Evolutionary conservation across 306 rosid genomes (phyloP).

Genomic region (Begonia fuchsioides): DNA sequence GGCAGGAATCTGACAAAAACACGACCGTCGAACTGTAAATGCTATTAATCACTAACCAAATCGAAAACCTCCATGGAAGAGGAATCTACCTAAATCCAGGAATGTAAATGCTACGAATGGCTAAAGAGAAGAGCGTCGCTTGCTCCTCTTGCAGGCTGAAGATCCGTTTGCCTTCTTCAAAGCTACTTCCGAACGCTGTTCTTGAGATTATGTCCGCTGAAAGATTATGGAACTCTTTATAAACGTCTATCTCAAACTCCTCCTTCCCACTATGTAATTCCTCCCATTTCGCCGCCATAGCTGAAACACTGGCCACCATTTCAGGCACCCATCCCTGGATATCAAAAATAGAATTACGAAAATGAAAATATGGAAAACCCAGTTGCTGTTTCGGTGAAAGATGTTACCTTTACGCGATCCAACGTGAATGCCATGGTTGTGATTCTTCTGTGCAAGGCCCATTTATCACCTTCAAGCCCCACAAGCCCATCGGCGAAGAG

Average conservation of each 20-base stretch:
- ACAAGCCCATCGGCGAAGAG: slow-evolving; percentile 56
- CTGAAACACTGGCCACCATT: slow-evolving; percentile 33
- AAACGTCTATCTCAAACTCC: slow-evolving; percentile 51
- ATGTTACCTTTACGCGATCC: slow-evolving; percentile 41
- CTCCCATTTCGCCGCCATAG: slow-evolving; percentile 49
- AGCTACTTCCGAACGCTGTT: slow-evolving; percentile 71
- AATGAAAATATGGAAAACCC: no score
- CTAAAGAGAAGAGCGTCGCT: slow-evolving; percentile 33
- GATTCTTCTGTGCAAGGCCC: slow-evolving; percentile 47
- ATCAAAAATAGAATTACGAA: no score
- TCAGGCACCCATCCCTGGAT: slow-evolving; percentile 59
- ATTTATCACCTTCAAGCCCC: slow-evolving; percentile 33
- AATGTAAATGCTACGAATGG: slow-evolving; percentile 41
- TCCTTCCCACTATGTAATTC: slow-evolving; percentile 27
- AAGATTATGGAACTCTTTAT: slow-evolving; percentile 36
- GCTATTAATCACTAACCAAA: no score
- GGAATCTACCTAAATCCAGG: slow-evolving; percentile 50
- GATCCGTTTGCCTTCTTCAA: slow-evolving; percentile 53
- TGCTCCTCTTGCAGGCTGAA: slow-evolving; percentile 59
- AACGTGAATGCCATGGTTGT: slow-evolving; percentile 37
- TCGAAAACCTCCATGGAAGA: no score
- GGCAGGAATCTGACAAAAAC: slow-evolving; percentile 35
- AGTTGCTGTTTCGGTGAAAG: no score
- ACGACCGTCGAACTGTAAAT: no score
- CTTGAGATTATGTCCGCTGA: slow-evolving; percentile 59